A percentile compares a stretch with the other conserved stretches of the same genome.
phyloP scores from a whole-genome alignment of 73 alveolate species.

The Diophrys appendiculata region DNA sequence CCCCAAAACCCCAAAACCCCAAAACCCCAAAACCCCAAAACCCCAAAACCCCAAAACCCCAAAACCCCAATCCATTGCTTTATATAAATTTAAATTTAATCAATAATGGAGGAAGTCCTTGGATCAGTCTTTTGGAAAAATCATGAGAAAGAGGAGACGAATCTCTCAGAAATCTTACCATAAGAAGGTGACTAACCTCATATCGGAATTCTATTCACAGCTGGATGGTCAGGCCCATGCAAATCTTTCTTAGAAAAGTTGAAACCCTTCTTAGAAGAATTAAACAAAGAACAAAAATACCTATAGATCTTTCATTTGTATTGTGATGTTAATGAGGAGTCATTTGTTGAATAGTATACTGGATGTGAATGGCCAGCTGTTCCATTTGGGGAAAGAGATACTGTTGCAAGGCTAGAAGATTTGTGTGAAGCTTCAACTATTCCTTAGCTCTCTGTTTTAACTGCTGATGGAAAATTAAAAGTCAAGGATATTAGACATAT shows the following conservation, averaged over 20 bases:
- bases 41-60: no score
- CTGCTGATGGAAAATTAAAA: no score
- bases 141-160: neutral
- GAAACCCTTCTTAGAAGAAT: slow-evolving; percentile 62
- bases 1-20: no score
- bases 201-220: slow-evolving; percentile 38
- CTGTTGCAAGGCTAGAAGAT: neutral
- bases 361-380: neutral
- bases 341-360: neutral
- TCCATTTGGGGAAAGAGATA: neutral
- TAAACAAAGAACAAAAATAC: slow-evolving; percentile 50
- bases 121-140: neutral
- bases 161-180: neutral
- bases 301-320: slow-evolving; percentile 14
- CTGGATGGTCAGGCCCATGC: slow-evolving; percentile 52
- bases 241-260: slow-evolving; percentile 49
- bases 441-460: no score
- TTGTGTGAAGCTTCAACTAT: neutral
- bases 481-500: no score
- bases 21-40: no score
- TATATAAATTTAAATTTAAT: no score
- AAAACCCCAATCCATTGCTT: no score
- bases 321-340: neutral
- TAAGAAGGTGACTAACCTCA: slow-evolving; percentile 17
- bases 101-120: slow-evolving; percentile 4